phyloP scores from a whole-genome alignment of 805 yeast species.

The Dipodascus geniculatus region DNA sequence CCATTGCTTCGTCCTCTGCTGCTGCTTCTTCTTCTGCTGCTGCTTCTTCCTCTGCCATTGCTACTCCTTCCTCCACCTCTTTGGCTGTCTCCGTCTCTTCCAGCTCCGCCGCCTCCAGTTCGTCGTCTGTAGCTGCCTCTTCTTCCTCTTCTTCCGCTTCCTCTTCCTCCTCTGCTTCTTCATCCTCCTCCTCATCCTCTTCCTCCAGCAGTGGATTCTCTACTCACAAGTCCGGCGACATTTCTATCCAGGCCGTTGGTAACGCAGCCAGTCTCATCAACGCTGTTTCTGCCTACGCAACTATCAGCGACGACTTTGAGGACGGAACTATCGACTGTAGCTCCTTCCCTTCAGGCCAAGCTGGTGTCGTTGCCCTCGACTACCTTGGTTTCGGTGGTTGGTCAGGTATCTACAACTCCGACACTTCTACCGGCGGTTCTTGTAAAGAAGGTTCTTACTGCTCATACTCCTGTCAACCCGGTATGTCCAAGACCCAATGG shows the following conservation, averaged over 20 bases:
- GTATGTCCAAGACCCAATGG: constrained; percentile 99
- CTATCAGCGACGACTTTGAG: constrained; percentile 38
- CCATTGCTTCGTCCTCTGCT: constrained; percentile 12
- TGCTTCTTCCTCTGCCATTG: constrained; percentile 10
- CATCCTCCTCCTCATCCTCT: constrained; percentile 14
- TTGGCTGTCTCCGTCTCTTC: constrained; percentile 13
- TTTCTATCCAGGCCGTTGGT: constrained; percentile 16
- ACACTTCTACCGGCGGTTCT: constrained; percentile 42
- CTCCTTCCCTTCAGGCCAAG: constrained; percentile 61
- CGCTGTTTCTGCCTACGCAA: constrained; percentile 21
- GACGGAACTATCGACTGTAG: constrained; percentile 65
- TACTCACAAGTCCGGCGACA: constrained; percentile 22
- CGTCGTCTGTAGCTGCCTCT: constrained; percentile 11
- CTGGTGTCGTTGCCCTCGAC: constrained; percentile 66
- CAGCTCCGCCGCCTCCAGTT: constrained; percentile 13
- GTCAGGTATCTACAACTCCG: constrained; percentile 56
- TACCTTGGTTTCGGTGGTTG: constrained; percentile 72
- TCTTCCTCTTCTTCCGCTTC: constrained; percentile 10
- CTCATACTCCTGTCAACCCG: constrained; percentile 96
- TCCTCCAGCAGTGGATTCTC: constrained; percentile 20
- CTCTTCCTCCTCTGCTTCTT: constrained; percentile 6
- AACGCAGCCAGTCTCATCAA: constrained; percentile 16
- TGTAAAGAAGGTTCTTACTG: constrained; percentile 90
- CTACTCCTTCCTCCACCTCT: constrained; percentile 16
- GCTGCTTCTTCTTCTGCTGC: constrained; percentile 17